These are phyloP conservation scores for Penicillium sp. DNA, from an alignment of 2,329 filamentous ascomycete genomes.

Conservation along the genomic window DNA sequence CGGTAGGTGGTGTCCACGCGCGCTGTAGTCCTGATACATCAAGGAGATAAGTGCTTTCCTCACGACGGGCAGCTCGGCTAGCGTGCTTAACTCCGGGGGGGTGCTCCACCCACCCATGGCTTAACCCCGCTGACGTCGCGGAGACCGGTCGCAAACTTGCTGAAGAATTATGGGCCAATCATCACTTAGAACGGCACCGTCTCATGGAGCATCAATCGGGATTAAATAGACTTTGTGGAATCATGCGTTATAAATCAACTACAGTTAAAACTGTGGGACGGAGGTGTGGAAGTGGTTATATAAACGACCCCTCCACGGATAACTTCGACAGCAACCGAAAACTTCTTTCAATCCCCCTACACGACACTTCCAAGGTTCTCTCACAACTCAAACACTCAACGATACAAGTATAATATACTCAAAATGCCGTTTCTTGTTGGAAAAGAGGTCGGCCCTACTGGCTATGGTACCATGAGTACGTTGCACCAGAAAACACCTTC, in stretches of 20 bases:
- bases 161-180: neutral
- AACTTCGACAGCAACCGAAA: neutral
- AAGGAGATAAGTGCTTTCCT: no score
- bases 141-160: neutral
- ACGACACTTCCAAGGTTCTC: neutral
- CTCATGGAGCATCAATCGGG: neutral
- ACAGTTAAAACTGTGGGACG: neutral
- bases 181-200: constrained; percentile 1
- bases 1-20: no score
- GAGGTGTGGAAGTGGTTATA: neutral
- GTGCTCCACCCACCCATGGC: neutral
- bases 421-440: constrained; percentile 34
- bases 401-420: neutral
- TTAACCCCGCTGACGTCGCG: neutral
- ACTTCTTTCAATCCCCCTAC: neutral
- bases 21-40: no score
- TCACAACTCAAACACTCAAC: neutral
- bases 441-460: constrained; percentile 49
- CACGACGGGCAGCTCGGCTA: neutral
- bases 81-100: neutral
- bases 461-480: constrained; percentile 58
- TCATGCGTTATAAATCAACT: neutral
- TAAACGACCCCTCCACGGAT: neutral
- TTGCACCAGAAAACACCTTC: constrained; percentile 4
- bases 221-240: neutral